Conservation (phyloP, 2,329 filamentous ascomycete genomes). For the Botrytis byssoidea region DNA sequence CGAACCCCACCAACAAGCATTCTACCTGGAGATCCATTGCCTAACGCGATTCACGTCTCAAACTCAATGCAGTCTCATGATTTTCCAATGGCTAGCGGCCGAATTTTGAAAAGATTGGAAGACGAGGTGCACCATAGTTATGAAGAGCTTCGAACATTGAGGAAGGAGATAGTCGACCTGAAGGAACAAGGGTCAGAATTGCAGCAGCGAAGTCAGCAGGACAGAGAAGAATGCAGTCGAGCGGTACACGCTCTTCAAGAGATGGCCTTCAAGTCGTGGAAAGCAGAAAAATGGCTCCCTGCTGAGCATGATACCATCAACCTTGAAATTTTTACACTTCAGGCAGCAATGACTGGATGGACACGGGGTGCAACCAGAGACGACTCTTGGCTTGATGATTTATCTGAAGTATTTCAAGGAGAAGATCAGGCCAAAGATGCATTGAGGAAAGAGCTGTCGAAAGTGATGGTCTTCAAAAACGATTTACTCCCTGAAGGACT, state of each 20-base stretch:
- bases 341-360: not conserved
- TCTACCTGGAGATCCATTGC: not conserved
- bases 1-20: too few species aligned
- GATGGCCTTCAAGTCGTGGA: not conserved
- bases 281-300: not conserved
- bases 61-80: not conserved
- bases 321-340: not conserved
- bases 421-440: not conserved
- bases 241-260: not conserved
- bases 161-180: not conserved
- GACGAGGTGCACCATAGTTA: too few species aligned
- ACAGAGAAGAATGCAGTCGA: not conserved
- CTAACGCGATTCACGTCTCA: not conserved
- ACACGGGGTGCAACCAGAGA: too few species aligned
- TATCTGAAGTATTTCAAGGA: not conserved
- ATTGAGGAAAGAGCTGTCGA: not conserved
- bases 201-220: not conserved
- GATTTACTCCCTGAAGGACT: not conserved
- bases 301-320: accelerated
- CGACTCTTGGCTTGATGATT: not conserved
- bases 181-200: accelerated
- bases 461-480: not conserved
- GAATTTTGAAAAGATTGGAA: too few species aligned
- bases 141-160: not conserved
- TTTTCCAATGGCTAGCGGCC: not conserved